phyloP scores from a whole-genome alignment of 2,329 filamentous ascomycete species.

The Herpotrichia juniperi region DNA sequence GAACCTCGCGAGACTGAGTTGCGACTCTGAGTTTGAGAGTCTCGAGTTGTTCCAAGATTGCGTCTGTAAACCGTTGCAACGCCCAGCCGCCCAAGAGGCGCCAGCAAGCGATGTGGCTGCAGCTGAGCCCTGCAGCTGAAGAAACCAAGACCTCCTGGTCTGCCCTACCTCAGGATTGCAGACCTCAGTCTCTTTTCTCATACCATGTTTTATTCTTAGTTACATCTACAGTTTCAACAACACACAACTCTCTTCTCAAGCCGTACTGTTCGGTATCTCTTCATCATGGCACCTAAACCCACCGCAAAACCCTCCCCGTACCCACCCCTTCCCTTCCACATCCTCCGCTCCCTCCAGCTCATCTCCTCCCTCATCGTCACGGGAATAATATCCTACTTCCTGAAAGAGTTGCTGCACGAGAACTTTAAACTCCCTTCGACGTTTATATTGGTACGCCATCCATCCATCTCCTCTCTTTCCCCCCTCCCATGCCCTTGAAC shows the following conservation, averaged over 20 bases:
- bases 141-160: background rate
- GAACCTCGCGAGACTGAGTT: too few species aligned
- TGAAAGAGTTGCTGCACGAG: constrained; percentile 59
- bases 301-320: constrained; percentile 51
- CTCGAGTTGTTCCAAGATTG: background rate
- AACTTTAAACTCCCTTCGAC: constrained; percentile 63
- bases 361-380: constrained; percentile 57
- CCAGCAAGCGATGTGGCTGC: constrained; percentile 6
- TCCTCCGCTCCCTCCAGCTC: constrained; percentile 49
- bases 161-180: background rate
- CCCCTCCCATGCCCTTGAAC: background rate
- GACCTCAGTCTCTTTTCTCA: background rate
- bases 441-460: constrained; percentile 60
- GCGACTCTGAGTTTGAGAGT: too few species aligned
- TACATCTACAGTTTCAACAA: background rate
- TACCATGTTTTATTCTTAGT: too few species aligned
- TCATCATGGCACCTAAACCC: constrained; percentile 23
- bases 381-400: constrained; percentile 62
- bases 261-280: background rate
- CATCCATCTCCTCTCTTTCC: background rate
- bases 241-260: background rate
- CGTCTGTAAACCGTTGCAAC: background rate
- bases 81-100: background rate
- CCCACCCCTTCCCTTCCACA: constrained; percentile 51
- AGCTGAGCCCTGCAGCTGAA: constrained; percentile 4